Percentiles rank a stretch among this genome's conserved stretches.
Evolutionary conservation across 2,329 filamentous ascomycete genomes (phyloP).

Genomic region (Botrytis pseudocinerea): DNA sequence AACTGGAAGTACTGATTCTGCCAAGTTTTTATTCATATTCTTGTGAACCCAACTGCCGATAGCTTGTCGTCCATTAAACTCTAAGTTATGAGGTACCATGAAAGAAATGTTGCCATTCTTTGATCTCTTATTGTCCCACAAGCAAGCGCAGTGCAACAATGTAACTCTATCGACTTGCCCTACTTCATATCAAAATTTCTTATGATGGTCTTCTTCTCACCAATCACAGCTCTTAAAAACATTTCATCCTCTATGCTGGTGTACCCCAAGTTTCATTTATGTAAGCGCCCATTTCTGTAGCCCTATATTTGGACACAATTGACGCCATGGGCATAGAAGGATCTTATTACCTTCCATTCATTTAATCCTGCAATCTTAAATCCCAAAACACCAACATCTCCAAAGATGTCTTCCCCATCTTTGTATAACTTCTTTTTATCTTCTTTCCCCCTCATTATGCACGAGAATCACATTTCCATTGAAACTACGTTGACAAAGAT

Average conservation of each 20-base stretch:
- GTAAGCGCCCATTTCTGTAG: conserved; percentile 16
- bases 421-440: conserved; percentile 13
- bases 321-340: neutral
- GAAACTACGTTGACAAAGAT: neutral
- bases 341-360: conserved; percentile 9
- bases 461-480: neutral
- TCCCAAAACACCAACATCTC: conserved; percentile 4
- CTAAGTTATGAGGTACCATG: neutral
- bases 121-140: neutral
- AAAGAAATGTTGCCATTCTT: neutral
- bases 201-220: neutral
- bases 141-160: neutral
- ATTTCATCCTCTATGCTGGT: neutral
- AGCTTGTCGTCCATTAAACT: neutral
- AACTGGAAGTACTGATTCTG: neutral
- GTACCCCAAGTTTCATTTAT: conserved; percentile 14
- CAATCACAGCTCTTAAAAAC: neutral
- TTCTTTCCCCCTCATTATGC: neutral
- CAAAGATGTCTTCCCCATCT: neutral
- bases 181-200: neutral
- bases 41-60: neutral
- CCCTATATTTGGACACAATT: conserved; percentile 6
- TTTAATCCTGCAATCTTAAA: conserved; percentile 20
- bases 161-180: neutral
- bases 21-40: neutral